Base-by-base conservation (phyloP, 768 basidiomycete species). In the Mycena capillaripes region DNA sequence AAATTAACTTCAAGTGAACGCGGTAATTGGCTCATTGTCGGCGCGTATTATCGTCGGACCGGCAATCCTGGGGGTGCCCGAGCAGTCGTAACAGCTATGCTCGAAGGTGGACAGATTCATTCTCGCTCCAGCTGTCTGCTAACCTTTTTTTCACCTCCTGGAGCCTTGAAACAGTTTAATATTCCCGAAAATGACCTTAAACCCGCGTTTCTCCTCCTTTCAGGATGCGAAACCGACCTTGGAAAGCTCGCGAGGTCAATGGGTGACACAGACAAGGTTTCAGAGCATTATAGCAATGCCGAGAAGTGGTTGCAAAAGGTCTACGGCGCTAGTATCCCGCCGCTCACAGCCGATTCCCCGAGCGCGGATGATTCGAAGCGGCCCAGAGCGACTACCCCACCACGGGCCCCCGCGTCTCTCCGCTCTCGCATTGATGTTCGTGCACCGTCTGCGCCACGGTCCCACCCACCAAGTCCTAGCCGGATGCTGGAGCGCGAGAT, bases 21-120 rank as follows among this genome's bases (percentile, higher is more conserved):
- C 58, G 88, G 84, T 32, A 87, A 83, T 69, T 91, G 90, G 88
- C 87, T 91, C 84, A 81, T 86, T 16, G 87, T 89, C 21, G 89
- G 81, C 8, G 88, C 85, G 1, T 82, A 84, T 72, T 91, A 90
- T 79, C 87, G 90, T 57, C 82, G 88, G 27, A 82, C 74, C 29
- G 86, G 86, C n/a, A 85, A 88, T 61, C 76, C 84, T n/a, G 30
- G 62, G 10, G 84, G 86, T 44, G 89, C 89, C 2, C 79, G 87
- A 34, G 76, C 77, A 4, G 85, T 90, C 12, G 74, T 88, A 30
- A 78, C 82, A 25, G 79, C 82, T 27, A 84, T 91, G 84, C 77
- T 90, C 36, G 79, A 87, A 80, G 86, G 90, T 90, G 34, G 56
- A 63, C 48, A 19, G 3, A 48, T 30, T 66, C 53, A 32, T 67